Evolutionary conservation across 1,284 basidiomycete species (phyloP), one percentile per base, ranked within the genome.

Genomic region (Trametes pubescens): DNA sequence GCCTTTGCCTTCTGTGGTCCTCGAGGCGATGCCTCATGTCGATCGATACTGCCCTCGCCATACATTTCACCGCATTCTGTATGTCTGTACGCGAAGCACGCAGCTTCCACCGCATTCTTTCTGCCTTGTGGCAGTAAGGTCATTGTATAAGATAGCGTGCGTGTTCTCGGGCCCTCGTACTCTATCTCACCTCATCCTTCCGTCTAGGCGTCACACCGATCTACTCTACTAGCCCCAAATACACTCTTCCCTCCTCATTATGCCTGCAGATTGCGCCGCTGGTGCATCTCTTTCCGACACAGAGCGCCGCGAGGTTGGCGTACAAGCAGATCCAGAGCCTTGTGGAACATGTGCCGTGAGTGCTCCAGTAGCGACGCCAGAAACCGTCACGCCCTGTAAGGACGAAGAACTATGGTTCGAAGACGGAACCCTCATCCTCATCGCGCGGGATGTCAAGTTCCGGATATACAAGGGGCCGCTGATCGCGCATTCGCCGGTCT

Each of bases 391-490:
- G 21, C 44, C 44, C 21, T 22, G n/a, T 7, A 48, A 49, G 21
- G 62, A 65, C 47, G 43, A 57, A 11, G 64, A 66, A 21, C 52
- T 72, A 8, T 74, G 72, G 69, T 65, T 51, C 34, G 51, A 62
- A 24, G 73, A 73, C 44, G 72, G 73, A 0, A 73, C 65, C 24
- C 43, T 73, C 8, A 55, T 74, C 14, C 52, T 73, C 7, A n/a
- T 68, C 13, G 67, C 70, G 4, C 58, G 54, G n/a, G 29, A 38
- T 13, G 60, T 53, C 38, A 51, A 46, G 8, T 74, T 73, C 40
- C 62, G 64, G 10, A 67, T 74, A 2, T 68, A 71, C 51, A 55
- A 44, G 3, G 65, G 69, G 11, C 13, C 70, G 10, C 62, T 74
- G 4, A 22, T 62, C 1, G 51, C 51, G 4, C 66, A 69, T 22